Percentiles rank a stretch among this genome's conserved stretches.
Conservation (phyloP, 2,329 filamentous ascomycete genomes). For the Chaetomium strumarium region DNA sequence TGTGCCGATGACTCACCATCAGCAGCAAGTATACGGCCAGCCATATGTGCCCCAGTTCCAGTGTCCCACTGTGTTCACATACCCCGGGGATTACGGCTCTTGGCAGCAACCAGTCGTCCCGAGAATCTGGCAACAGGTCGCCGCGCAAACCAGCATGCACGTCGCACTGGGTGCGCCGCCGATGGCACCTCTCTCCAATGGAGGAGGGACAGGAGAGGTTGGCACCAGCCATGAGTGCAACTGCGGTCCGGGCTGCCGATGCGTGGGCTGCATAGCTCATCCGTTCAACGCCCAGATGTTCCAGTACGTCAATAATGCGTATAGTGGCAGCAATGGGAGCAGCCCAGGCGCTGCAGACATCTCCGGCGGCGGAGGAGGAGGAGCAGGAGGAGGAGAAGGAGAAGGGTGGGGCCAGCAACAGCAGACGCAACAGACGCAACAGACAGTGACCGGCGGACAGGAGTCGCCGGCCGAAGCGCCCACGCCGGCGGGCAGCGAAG, state of each 20-base stretch:
- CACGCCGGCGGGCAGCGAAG: constrained; percentile 39
- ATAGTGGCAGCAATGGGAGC: constrained; percentile 19
- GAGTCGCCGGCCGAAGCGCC: constrained; percentile 36
- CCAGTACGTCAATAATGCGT: constrained; percentile 34
- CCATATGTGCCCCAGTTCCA: constrained; percentile 33
- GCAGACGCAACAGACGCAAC: no score
- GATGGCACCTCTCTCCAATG: constrained; percentile 10
- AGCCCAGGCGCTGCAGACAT: constrained; percentile 8
- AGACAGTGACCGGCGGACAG: constrained; percentile 1
- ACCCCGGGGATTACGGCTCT: constrained; percentile 49
- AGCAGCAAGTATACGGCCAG: constrained; percentile 8
- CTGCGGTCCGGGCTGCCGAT: constrained; percentile 62
- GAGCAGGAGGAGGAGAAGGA: no score
- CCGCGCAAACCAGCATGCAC: constrained; percentile 13
- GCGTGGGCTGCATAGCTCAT: constrained; percentile 61
- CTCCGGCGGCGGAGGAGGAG: no score
- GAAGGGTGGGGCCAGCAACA: constrained; percentile 15
- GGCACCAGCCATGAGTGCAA: constrained; percentile 44
- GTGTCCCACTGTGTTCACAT: constrained; percentile 45
- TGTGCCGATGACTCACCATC: not conserved
- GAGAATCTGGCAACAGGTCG: constrained; percentile 46
- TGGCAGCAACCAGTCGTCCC: constrained; percentile 50
- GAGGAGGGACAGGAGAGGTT: not conserved
- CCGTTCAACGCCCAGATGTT: constrained; percentile 56
- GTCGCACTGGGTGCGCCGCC: constrained; percentile 4